Evolutionary conservation across 768 basidiomycete genomes (phyloP), one percentile per base, ranked within the genome.

Genomic region (Boletus insuetus): DNA sequence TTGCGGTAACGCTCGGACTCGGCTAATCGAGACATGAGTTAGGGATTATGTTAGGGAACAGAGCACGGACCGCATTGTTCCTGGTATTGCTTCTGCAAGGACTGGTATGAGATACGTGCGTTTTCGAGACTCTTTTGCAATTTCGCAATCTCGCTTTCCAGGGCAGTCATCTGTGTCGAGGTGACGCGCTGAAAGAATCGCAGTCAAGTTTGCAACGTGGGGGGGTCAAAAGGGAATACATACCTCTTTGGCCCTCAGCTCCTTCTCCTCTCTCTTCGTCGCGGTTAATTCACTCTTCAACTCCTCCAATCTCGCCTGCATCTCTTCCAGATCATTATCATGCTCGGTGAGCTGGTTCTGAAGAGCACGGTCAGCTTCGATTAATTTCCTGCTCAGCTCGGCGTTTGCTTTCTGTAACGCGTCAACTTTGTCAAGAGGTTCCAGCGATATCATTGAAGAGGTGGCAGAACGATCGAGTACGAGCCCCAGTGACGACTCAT

Each of bases 211-310:
- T 32, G n/a, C 10, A 47, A 54, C 16, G 43, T 56, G 53, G 37
- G 53, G 37, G 49, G 45, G 26, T 58, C 9, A 39, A 53, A 40
- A 20, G 54, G 41, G 3, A 4, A 43, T 61, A 73, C 61, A 11
- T 55, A 91, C 91, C 77, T 97, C 95, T 70, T 94, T 95, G 13
- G 82, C 77, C 43, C 91, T 79, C 60, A 96, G 71, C 64, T 98
- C 95, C 73, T 98, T 97, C 72, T 98, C 94, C 64, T 98, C 94
- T 39, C 91, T 81, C 69, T 91, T 90, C 6, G 89, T 86, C 7
- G 87, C 80, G 14, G 77, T 85, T 9, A 97, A 75, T 69, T 97
- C 95, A 13, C 76, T 81, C 58, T 80, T 76, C 56, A 87, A 70
- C 66, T 97, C 92, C 54, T 97, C 94, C 54, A 96, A 67, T 31